These are phyloP conservation scores for Talaromyces amestolkiae DNA, from an alignment of 2,329 filamentous ascomycete species.

Conservation along the genomic window DNA sequence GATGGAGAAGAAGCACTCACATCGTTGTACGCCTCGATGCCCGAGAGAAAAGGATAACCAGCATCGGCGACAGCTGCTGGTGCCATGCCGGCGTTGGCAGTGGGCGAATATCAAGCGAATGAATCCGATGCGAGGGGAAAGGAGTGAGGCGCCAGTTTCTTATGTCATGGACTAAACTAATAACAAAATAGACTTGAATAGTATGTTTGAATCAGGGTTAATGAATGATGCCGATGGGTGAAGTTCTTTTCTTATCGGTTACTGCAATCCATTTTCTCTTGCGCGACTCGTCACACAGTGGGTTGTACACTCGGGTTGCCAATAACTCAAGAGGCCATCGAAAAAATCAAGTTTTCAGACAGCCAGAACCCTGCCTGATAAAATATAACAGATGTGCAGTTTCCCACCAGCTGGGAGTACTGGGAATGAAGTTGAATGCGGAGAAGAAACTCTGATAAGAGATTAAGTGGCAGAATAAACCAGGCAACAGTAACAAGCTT, in stretches of 20 bases:
- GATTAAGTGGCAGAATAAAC: conserved; percentile 11
- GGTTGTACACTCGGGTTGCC: neutral
- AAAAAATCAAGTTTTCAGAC: neutral
- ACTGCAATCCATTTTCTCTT: neutral
- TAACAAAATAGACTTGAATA: neutral
- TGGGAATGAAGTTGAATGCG: neutral
- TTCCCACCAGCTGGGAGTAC: neutral
- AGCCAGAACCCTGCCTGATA: neutral
- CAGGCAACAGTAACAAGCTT: neutral
- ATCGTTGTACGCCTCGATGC: conserved; percentile 11
- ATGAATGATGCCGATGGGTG: neutral
- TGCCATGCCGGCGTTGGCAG: conserved; percentile 1
- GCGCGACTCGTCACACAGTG: neutral
- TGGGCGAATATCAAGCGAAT: neutral
- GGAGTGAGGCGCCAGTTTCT: neutral
- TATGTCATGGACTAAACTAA: neutral
- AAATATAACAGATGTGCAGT: neutral
- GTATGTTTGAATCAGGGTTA: neutral
- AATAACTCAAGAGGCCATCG: neutral
- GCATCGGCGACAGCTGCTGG: conserved; percentile 9
- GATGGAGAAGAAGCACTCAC: conserved; percentile 2
- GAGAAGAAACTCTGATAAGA: conserved; percentile 12
- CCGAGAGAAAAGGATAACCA: conserved; percentile 1
- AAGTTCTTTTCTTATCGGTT: neutral
- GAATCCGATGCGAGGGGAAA: neutral